Evolutionary conservation across 129 eudicot genomes (phyloP).

Genomic region (Kitagawia praeruptora): DNA sequence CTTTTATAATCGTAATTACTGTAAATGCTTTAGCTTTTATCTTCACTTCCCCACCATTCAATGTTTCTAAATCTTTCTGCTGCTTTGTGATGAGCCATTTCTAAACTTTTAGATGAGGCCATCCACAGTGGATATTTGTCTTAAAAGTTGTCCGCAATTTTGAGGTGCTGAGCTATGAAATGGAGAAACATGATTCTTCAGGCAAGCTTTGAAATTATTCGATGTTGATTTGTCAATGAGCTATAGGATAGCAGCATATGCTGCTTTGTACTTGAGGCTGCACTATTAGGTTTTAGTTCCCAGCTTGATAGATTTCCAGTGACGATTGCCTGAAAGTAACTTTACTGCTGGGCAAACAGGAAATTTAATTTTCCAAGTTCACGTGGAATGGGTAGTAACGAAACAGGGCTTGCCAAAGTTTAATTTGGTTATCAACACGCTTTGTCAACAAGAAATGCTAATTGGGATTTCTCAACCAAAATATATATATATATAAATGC

Average conservation of each 20-base stretch:
- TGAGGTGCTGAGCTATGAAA: background rate
- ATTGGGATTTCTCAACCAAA: too few relatives aligned
- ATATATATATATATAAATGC: too few relatives aligned
- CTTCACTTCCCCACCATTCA: background rate
- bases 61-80: background rate
- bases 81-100: background rate
- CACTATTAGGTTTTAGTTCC: background rate
- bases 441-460: too few relatives aligned
- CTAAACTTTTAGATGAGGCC: background rate
- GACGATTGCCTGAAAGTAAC: too few relatives aligned
- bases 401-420: too few relatives aligned
- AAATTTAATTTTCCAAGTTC: too few relatives aligned
- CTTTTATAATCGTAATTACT: background rate
- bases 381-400: too few relatives aligned
- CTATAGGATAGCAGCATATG: background rate
- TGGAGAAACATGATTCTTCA: background rate
- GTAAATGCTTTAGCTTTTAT: background rate
- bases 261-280: background rate
- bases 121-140: background rate
- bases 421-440: too few relatives aligned
- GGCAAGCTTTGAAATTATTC: background rate
- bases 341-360: too few relatives aligned
- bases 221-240: background rate
- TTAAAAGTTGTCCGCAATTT: background rate
- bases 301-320: background rate